A percentile compares a stretch with the other conserved stretches of the same genome.
Evolutionary conservation across 2,329 filamentous ascomycete species (phyloP).

Genomic region (Aspergillus sp.): DNA sequence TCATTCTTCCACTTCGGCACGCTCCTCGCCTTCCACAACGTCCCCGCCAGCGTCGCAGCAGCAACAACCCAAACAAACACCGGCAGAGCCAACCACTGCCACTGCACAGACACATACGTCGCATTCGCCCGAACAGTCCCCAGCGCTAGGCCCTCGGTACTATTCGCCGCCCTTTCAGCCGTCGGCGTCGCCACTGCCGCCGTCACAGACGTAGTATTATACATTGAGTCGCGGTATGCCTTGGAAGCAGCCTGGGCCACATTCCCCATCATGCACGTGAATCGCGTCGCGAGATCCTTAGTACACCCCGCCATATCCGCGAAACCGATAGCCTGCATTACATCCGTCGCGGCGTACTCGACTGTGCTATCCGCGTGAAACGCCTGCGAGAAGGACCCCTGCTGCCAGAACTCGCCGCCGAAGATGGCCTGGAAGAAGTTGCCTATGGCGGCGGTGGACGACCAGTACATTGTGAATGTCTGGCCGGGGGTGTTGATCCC

Average conservation of each 20-base stretch:
- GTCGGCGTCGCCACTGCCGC: too few species aligned
- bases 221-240: conserved; percentile 5
- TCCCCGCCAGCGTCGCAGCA: conserved; percentile 1
- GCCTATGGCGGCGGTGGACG: too few species aligned
- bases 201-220: neutral
- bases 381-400: neutral
- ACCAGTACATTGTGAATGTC: too few species aligned
- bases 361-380: neutral
- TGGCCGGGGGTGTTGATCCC: too few species aligned
- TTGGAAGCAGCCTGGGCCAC: conserved; percentile 10
- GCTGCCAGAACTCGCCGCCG: neutral
- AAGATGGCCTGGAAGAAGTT: neutral
- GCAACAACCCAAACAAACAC: conserved; percentile 15
- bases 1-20: neutral
- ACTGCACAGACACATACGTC: conserved; percentile 7
- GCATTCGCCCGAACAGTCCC: neutral
- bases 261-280: conserved; percentile 12
- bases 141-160: neutral
- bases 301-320: neutral
- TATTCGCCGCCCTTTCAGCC: neutral
- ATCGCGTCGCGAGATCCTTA: neutral
- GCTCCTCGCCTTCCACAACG: conserved; percentile 7
- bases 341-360: neutral
- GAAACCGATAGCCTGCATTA: neutral
- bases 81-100: conserved; percentile 15